phyloP scores from a whole-genome alignment of 257 asterid genomes.

The Ballota nigra region DNA sequence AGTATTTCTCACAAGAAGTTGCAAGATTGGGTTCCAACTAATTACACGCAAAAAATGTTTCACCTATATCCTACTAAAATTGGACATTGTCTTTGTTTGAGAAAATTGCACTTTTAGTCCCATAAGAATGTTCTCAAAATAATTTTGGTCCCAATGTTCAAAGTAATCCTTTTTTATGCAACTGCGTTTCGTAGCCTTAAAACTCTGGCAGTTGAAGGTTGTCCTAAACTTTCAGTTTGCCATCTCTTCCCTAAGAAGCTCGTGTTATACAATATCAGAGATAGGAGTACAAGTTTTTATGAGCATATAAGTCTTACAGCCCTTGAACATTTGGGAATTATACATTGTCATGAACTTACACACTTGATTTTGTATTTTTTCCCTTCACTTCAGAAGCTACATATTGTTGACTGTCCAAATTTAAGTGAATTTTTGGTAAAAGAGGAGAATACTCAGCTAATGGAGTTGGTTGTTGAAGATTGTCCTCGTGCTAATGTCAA shows the following conservation, averaged over 20 bases:
- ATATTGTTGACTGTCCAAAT: slow-evolving; percentile 1
- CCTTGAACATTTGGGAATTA: slow-evolving; percentile 10
- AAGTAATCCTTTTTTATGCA: too few relatives aligned
- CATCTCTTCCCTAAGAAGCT: slow-evolving; percentile 14
- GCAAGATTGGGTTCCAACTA: too few relatives aligned
- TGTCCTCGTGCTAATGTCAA: slow-evolving; percentile 1
- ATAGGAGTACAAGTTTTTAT: too few relatives aligned
- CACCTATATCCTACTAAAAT: too few relatives aligned
- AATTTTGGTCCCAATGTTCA: too few relatives aligned
- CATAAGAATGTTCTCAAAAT: too few relatives aligned
- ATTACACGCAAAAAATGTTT: too few relatives aligned
- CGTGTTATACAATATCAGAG: not conserved
- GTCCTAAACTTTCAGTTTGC: slow-evolving; percentile 1
- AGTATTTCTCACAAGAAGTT: too few relatives aligned
- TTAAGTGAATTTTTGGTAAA: not conserved
- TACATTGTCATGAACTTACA: not conserved
- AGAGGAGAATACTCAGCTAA: not conserved
- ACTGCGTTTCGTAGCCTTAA: slow-evolving; percentile 7
- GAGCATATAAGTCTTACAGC: too few relatives aligned
- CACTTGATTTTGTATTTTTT: not conserved
- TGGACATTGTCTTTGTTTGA: too few relatives aligned
- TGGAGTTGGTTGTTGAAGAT: slow-evolving; percentile 10
- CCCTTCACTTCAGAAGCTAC: slow-evolving; percentile 10
- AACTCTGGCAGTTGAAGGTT: slow-evolving; percentile 15
- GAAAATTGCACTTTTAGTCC: too few relatives aligned